Percentiles rank a stretch among this genome's conserved stretches.
Evolutionary conservation across 148 eudicot genomes (phyloP).

Genomic region (Bassia scoparia): DNA sequence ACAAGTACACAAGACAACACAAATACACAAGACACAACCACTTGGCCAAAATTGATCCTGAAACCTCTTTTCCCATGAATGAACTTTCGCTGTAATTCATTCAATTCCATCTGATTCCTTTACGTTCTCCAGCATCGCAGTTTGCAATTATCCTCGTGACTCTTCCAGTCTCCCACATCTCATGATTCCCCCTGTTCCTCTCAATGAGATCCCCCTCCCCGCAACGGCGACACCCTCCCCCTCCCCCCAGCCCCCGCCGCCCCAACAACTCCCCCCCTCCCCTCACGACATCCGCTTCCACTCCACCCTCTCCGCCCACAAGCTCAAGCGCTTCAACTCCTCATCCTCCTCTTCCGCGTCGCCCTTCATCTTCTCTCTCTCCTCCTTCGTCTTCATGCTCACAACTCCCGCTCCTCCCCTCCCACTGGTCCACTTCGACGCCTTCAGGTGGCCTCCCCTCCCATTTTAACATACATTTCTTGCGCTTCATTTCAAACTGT

Average conservation of each 20-base stretch:
- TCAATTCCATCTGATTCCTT: too few relatives aligned
- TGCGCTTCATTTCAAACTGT: not conserved
- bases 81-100: too few relatives aligned
- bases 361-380: constrained; percentile 55
- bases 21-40: too few relatives aligned
- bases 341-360: constrained; percentile 55
- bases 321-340: constrained; percentile 66
- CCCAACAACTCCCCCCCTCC: constrained; percentile 36
- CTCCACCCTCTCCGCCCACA: constrained; percentile 62
- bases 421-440: constrained; percentile 66
- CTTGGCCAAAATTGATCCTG: too few relatives aligned
- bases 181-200: not conserved
- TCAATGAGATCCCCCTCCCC: constrained; percentile 26
- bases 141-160: not conserved
- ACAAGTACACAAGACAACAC: too few relatives aligned
- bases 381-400: constrained; percentile 67
- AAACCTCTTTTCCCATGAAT: too few relatives aligned
- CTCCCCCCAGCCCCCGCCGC: constrained; percentile 34
- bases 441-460: constrained; percentile 35
- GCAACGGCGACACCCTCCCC: constrained; percentile 41
- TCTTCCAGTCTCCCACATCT: not conserved
- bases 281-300: constrained; percentile 49
- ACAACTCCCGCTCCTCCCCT: constrained; percentile 43
- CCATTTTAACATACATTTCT: not conserved
- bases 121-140: too few relatives aligned